A percentile compares a stretch with the other conserved stretches of the same genome.
phyloP scores from a whole-genome alignment of 768 basidiomycete species.

The Roridomyces roridus region DNA sequence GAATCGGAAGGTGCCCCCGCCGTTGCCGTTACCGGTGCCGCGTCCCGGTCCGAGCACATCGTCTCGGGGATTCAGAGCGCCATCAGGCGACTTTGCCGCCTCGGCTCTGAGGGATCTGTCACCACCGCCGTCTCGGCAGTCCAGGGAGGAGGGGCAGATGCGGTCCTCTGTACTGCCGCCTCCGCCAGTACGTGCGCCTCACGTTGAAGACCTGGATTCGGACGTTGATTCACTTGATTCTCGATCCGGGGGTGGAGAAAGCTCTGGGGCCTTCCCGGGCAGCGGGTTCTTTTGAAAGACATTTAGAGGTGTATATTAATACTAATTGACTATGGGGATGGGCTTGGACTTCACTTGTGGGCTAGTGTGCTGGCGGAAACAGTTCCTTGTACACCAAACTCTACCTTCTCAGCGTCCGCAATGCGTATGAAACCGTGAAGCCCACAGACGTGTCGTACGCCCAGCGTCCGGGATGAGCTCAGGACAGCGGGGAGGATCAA shows the following conservation, averaged over 20 bases:
- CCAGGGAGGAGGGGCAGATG: neutral
- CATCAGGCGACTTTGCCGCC: conserved; percentile 3
- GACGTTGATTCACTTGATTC: conserved; percentile 25
- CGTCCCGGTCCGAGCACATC: no score
- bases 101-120: conserved; percentile 9
- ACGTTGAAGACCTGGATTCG: neutral
- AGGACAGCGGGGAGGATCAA: no score
- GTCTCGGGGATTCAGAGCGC: conserved; percentile 19
- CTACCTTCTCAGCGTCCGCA: no score
- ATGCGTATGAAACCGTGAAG: no score
- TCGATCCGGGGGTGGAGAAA: conserved; percentile 20
- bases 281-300: conserved; percentile 21
- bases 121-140: conserved; percentile 2
- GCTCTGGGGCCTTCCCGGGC: conserved; percentile 23
- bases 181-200: neutral
- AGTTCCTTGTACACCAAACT: no score
- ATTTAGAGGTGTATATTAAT: no score
- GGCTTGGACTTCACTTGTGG: no score
- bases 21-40: conserved; percentile 17
- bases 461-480: no score
- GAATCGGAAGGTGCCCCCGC: conserved; percentile 12
- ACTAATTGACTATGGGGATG: no score
- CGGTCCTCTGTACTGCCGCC: neutral
- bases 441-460: no score
- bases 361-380: no score